These are phyloP conservation scores for Cyberlindnera nakhonratchasimensis DNA, from an alignment of 805 yeast species.

Conservation along the genomic window DNA sequence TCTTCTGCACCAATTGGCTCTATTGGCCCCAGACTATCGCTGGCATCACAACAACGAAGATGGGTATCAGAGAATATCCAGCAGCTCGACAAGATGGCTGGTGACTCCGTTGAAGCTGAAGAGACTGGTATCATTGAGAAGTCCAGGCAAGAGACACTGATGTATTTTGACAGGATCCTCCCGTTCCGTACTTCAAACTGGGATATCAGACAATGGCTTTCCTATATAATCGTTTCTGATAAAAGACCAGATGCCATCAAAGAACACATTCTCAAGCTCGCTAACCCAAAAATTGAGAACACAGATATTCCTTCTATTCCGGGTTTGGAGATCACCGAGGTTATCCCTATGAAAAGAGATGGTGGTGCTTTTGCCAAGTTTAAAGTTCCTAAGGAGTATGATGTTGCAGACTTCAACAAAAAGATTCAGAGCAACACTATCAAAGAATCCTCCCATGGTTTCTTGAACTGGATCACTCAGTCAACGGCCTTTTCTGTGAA, in stretches of 20 bases:
- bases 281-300: constrained; percentile 32
- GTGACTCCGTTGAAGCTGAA: constrained; percentile 51
- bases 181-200: constrained; percentile 43
- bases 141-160: constrained; percentile 44
- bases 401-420: constrained; percentile 50
- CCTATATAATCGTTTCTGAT: constrained; percentile 34
- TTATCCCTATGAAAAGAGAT: constrained; percentile 73
- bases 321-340: constrained; percentile 48
- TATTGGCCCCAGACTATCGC: background rate
- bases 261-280: constrained; percentile 36
- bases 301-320: constrained; percentile 33
- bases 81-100: constrained; percentile 44
- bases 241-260: constrained; percentile 38
- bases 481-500: constrained; percentile 70
- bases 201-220: constrained; percentile 44
- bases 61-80: constrained; percentile 39
- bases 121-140: constrained; percentile 57
- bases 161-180: constrained; percentile 55
- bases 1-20: background rate
- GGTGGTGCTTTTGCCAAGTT: constrained; percentile 93
- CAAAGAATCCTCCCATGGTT: constrained; percentile 34
- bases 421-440: constrained; percentile 47
- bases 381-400: constrained; percentile 49
- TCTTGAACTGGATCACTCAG: constrained; percentile 40
- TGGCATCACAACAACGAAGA: constrained; percentile 19